Conservation (phyloP, 202 grass and related monocot genomes). For the Carex sylvatica region DNA sequence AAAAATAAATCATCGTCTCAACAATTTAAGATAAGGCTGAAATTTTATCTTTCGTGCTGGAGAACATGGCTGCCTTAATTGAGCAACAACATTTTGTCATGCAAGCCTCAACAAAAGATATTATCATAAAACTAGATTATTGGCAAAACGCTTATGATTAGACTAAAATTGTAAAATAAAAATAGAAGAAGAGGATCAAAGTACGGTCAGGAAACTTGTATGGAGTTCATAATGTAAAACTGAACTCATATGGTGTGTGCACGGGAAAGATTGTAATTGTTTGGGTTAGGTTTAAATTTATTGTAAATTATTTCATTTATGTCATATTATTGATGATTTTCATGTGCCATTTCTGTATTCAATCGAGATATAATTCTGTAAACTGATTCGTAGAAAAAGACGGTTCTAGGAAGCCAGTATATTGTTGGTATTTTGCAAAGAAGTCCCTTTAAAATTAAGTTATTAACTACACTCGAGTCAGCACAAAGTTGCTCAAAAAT, state of each 20-base stretch:
- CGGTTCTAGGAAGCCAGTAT: not conserved
- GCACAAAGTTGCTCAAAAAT: not conserved
- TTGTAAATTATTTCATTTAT: not conserved
- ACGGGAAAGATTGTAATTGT: no score
- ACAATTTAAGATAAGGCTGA: not conserved
- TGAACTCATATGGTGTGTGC: not conserved
- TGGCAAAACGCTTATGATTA: not conserved
- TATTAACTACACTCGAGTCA: not conserved
- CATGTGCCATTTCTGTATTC: not conserved
- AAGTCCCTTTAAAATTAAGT: not conserved
- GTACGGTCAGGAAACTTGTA: not conserved
- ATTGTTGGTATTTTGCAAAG: not conserved
- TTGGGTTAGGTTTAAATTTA: no score
- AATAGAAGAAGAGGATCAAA: not conserved
- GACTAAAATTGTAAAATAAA: not conserved
- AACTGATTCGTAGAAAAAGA: not conserved
- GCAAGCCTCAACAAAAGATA: conserved; percentile 2
- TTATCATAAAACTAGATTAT: not conserved
- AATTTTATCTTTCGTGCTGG: not conserved
- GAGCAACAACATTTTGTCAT: not conserved
- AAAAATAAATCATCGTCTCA: not conserved
- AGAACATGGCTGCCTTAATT: conserved; percentile 14
- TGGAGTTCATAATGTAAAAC: not conserved
- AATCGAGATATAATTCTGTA: not conserved
- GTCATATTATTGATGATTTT: not conserved